Evolutionary conservation across 1,284 basidiomycete genomes (phyloP), one percentile per base, ranked within the genome.

Genomic region (Leccinum huronense): DNA sequence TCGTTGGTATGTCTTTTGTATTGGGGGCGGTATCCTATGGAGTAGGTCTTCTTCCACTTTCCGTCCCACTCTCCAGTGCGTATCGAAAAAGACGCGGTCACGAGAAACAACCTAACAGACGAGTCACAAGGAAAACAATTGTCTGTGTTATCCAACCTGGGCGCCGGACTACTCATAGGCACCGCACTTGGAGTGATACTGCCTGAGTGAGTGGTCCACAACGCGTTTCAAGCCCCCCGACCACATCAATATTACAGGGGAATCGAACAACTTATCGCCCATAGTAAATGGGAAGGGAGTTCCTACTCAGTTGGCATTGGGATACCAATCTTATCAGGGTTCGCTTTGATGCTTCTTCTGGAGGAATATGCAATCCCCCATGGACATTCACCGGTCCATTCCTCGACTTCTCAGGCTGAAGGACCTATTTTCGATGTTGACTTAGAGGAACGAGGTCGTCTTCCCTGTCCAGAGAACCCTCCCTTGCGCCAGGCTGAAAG

Each of bases 121-220:
- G 33, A 34, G 53, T 62, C 59, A 60, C 72, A 75, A 92, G 83
- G 82, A 78, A 76, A 74, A 65, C 76, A 84, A 62, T 76, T 92
- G 62, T 84, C 87, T 51, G 80, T 83, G 34, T 78, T 94, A 40
- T 87, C 88, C 9, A 84, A 85, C 42, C 75, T 94, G 30, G 90
- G 93, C 27, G 90, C 90, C 34, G 95, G 95, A n/a, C 78, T 97
- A 19, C 82, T 97, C 30, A 83, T 97, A 30, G 95, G 95, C 14
- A 91, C 94, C 6, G 94, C 94, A 0, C 78, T 97, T 68, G 93
- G 93, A 10, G 87, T 97, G 34, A 93, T 97, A 71, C 90, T 97
- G 63, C 95, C 95, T 23, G 95, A 97, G 93, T 93, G 75, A 72
- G 89, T 71, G 30, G 34, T 40, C 27, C 45, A 65, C 45, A 61